phyloP scores from a whole-genome alignment of 2,329 filamentous ascomycete species.

The Paraphoma chrysanthemicola region DNA sequence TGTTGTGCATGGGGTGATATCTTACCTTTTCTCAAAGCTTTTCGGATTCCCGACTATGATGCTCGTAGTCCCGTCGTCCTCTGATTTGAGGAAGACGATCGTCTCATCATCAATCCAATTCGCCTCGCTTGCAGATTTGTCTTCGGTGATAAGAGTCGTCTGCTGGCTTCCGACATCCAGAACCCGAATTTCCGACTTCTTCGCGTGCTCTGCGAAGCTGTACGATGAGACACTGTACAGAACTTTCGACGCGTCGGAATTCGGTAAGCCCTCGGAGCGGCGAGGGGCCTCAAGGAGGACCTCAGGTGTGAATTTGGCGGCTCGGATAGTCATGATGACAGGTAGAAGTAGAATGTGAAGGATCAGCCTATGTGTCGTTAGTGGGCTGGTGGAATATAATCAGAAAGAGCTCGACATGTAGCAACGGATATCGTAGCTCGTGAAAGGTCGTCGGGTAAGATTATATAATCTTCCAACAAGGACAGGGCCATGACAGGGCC shows the following conservation, averaged over 20 bases:
- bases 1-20: too few species aligned
- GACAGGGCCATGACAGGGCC: too few species aligned
- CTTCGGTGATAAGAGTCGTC: slow-evolving; percentile 70
- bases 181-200: slow-evolving; percentile 71
- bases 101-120: slow-evolving; percentile 77
- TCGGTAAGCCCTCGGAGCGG: slow-evolving; percentile 74
- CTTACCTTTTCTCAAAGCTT: slow-evolving; percentile 43
- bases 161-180: slow-evolving; percentile 73
- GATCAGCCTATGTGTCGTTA: not conserved
- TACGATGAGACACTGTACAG: slow-evolving; percentile 78
- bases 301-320: slow-evolving; percentile 76
- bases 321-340: slow-evolving; percentile 70
- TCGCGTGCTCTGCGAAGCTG: slow-evolving; percentile 77
- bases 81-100: slow-evolving; percentile 62
- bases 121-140: slow-evolving; percentile 71
- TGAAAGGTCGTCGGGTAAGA: too few species aligned
- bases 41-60: slow-evolving; percentile 43
- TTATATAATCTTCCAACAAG: too few species aligned
- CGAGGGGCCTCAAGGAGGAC: slow-evolving; percentile 79
- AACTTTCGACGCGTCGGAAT: slow-evolving; percentile 67
- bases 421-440: not conserved
- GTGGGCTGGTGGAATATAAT: not conserved
- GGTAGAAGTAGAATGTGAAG: not conserved
- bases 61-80: slow-evolving; percentile 49
- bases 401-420: not conserved